Conservation (phyloP, 176 grass and related monocot species). For the Typha latifolia region DNA sequence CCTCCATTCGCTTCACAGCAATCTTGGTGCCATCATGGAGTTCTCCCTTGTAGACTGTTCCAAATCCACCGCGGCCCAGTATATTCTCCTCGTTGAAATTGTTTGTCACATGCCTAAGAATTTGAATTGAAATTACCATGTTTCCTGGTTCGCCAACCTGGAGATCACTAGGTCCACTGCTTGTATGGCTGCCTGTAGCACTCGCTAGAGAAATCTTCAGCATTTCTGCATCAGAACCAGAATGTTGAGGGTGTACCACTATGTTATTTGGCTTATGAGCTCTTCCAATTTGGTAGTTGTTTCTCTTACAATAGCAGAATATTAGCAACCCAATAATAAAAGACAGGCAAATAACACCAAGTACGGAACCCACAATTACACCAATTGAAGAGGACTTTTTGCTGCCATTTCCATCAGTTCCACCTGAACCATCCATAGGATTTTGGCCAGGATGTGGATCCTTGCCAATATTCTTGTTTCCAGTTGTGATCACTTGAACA, state of each 20-base stretch:
- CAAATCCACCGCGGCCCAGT: conserved; percentile 22
- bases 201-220: conserved; percentile 4
- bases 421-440: neutral
- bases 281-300: neutral
- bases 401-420: neutral
- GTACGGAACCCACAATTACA: neutral
- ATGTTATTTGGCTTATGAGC: neutral
- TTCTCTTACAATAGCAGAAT: conserved; percentile 2
- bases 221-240: conserved; percentile 8
- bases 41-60: conserved; percentile 23
- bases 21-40: conserved; percentile 23
- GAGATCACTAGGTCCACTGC: conserved; percentile 10
- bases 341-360: neutral
- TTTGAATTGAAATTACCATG: conserved; percentile 10
- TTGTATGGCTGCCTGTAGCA: neutral
- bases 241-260: neutral
- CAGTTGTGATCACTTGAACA: conserved; percentile 4
- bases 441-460: neutral
- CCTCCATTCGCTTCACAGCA: conserved; percentile 26
- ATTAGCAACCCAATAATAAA: neutral
- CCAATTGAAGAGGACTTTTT: neutral
- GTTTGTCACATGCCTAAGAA: conserved; percentile 17
- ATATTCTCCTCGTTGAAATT: conserved; percentile 22
- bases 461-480: conserved; percentile 10
- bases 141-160: conserved; percentile 7